Base-by-base conservation (phyloP, 371 early-diverging fungal genomes). In the Phascolomyces articulosus region DNA sequence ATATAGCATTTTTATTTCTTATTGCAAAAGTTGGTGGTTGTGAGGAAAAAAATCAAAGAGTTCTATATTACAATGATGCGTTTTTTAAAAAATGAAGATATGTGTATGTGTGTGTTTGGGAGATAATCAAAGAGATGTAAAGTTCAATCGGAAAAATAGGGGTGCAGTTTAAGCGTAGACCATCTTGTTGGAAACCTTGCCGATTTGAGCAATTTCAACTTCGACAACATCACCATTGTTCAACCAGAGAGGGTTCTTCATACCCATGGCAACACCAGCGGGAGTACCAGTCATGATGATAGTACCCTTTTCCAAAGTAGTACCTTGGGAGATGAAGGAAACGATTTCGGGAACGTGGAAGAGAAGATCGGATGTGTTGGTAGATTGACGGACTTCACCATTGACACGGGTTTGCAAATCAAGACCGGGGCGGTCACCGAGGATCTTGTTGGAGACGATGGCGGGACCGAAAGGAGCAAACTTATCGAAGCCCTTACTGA, bases 241-340 rank as follows among this genome's bases (percentile, higher is more conserved):
- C 21, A 87, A 63, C 51, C 60, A 82, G 8, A 80, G 62, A 31
- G 85, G 82, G 7, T 82, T 80, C n/a, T 75, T 75, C 26, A 83
- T 70, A 21, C 72, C 80, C 67, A 78, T 79, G 1, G 84, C 84
- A 10, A 87, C 87, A 20, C 85, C 85, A 23, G 79, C 73, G 6
- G 87, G 86, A 3, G 88, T 87, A 40, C 88, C 88, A 1, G 88
- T 88, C 66, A 87, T 61, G 26, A 87, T 87, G 27, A 88, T 75
- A 23, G 85, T 84, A 1, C 88, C 88, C 24, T 84, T 82, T 59
- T 76, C 80, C 48, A 88, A 65, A 8, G 88, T 88, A 0, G 85
- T 85, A 21, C 85, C 86, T 66, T 87, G 85, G 23, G 83, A 82
- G 67, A 85, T 62, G 67, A 85, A 85, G 18, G 77, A 69, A 54